These are phyloP conservation scores for Thalassiosira profunda DNA, from an alignment of 108 stramenopile genomes.

Conservation along the genomic window DNA sequence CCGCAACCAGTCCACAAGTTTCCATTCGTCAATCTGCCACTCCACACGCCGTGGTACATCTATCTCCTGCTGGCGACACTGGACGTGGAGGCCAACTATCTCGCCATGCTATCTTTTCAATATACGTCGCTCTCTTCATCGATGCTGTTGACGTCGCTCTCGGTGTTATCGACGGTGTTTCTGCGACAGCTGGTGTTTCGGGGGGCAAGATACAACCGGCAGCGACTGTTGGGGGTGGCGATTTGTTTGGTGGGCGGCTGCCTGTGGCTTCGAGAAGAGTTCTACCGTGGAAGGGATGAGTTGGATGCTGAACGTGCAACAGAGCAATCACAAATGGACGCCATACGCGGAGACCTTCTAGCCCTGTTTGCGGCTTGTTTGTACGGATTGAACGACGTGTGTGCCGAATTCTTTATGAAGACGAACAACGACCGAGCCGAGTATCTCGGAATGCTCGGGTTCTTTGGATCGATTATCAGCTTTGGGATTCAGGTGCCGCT, in stretches of 20 bases:
- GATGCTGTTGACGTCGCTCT: slow-evolving; percentile 47
- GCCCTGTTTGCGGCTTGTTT: slow-evolving; percentile 63
- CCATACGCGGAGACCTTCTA: slow-evolving; percentile 56
- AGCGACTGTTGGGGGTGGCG: slow-evolving; percentile 22
- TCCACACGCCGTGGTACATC: slow-evolving; percentile 52
- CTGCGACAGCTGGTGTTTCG: slow-evolving; percentile 34
- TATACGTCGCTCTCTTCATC: slow-evolving; percentile 77
- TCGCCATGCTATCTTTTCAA: slow-evolving; percentile 83
- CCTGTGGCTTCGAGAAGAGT: slow-evolving; percentile 31
- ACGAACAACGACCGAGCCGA: slow-evolving; percentile 60
- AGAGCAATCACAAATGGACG: not conserved
- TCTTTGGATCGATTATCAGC: slow-evolving; percentile 64
- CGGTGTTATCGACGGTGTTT: slow-evolving; percentile 24
- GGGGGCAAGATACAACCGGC: not conserved
- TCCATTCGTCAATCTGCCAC: slow-evolving; percentile 33
- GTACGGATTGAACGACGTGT: slow-evolving; percentile 70
- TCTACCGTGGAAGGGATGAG: not conserved
- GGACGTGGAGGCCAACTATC: slow-evolving; percentile 95
- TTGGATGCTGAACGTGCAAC: not conserved
- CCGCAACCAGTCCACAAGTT: slow-evolving; percentile 10
- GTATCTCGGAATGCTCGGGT: slow-evolving; percentile 79
- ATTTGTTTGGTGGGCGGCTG: slow-evolving; percentile 40
- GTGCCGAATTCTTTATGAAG: slow-evolving; percentile 69
- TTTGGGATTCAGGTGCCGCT: slow-evolving; percentile 43
- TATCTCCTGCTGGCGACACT: slow-evolving; percentile 79